Percentiles rank a stretch among this genome's conserved stretches.
These are phyloP conservation scores for Phytophthora syringae DNA, from an alignment of 352 stramenopile genomes.

Conservation along the genomic window DNA sequence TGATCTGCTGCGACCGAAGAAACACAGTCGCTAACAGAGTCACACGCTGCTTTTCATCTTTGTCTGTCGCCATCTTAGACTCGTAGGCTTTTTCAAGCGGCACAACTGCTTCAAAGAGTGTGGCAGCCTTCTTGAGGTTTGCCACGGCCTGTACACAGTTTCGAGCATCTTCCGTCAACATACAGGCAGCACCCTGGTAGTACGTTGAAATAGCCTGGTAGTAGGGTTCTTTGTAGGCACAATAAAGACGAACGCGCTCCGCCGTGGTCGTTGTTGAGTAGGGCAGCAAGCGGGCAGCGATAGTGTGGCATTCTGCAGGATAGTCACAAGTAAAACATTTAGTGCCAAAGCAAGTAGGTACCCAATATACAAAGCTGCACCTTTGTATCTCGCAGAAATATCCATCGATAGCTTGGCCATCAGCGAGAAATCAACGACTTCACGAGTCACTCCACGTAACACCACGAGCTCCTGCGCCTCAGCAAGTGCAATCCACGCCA, in stretches of 20 bases:
- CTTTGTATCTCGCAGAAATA: slow-evolving; percentile 57
- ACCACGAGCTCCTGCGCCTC: slow-evolving; percentile 76
- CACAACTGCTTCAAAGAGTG: slow-evolving; percentile 38
- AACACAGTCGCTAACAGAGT: slow-evolving; percentile 50
- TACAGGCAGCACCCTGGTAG: slow-evolving; percentile 66
- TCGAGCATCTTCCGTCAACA: slow-evolving; percentile 55
- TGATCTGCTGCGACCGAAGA: slow-evolving; percentile 65
- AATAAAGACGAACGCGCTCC: slow-evolving; percentile 52
- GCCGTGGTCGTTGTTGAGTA: slow-evolving; percentile 47
- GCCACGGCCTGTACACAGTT: slow-evolving; percentile 65
- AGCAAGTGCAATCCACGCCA: slow-evolving; percentile 66
- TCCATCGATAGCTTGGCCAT: slow-evolving; percentile 74
- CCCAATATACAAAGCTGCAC: slow-evolving; percentile 17
- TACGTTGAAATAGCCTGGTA: slow-evolving; percentile 65
- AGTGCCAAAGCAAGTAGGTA: background rate
- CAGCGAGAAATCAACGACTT: slow-evolving; percentile 68
- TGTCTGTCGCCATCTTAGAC: slow-evolving; percentile 34
- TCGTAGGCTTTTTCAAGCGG: slow-evolving; percentile 51
- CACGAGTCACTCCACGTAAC: slow-evolving; percentile 60
- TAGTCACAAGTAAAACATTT: background rate
- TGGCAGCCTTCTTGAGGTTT: slow-evolving; percentile 58
- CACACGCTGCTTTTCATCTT: slow-evolving; percentile 46
- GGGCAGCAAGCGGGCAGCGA: slow-evolving; percentile 40
- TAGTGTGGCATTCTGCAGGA: slow-evolving; percentile 37
- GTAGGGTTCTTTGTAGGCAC: slow-evolving; percentile 65